Conservation (phyloP, 129 eudicot species). For the Centaurea solstitialis region DNA sequence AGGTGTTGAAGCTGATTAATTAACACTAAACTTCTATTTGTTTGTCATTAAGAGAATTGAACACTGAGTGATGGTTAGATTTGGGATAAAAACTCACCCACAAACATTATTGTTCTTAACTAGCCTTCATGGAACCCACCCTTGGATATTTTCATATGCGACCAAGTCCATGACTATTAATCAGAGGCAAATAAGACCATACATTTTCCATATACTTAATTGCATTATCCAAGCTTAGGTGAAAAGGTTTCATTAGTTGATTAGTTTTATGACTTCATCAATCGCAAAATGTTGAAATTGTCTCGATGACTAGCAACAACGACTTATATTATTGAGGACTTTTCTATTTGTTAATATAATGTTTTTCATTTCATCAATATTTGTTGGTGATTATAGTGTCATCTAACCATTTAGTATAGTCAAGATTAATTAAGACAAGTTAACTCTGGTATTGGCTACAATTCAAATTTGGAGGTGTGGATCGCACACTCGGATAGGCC, state of each 20-base stretch:
- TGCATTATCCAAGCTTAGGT: background rate
- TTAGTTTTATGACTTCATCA: background rate
- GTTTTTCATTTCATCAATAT: too few species aligned
- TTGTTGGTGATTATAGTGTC: too few species aligned
- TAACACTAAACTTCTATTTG: too few species aligned
- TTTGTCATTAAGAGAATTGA: background rate
- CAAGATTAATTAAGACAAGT: too few species aligned
- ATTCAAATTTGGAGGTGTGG: too few species aligned
- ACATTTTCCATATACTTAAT: background rate
- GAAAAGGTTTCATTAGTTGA: background rate
- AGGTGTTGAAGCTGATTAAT: too few species aligned
- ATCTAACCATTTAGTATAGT: too few species aligned
- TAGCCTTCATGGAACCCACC: slow-evolving; percentile 15
- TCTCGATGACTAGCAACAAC: background rate
- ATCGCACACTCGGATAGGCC: too few species aligned
- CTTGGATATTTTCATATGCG: background rate
- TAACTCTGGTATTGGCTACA: too few species aligned
- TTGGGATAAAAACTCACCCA: background rate
- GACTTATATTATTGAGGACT: too few species aligned
- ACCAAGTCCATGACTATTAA: slow-evolving; percentile 7
- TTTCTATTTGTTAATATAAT: too few species aligned
- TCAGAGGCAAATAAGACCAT: background rate
- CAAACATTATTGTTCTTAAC: background rate
- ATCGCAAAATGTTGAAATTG: background rate
- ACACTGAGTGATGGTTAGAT: background rate